Conservation (phyloP, 2,329 filamentous ascomycete species). For the Trichophyton mentagrophytes region DNA sequence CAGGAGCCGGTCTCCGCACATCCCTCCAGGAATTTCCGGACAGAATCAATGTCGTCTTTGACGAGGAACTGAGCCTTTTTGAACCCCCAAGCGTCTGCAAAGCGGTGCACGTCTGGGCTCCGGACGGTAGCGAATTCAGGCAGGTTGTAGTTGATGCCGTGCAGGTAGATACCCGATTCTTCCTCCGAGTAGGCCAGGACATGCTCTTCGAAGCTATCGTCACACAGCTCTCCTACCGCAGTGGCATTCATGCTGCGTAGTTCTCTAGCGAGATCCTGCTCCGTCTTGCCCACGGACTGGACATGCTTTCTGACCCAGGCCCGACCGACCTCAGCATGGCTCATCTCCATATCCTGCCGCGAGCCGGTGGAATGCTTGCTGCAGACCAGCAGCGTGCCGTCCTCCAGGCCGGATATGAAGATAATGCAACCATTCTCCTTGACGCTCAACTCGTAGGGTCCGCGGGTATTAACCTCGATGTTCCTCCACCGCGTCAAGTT, state of each 20-base stretch:
- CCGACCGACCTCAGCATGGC: constrained; percentile 77
- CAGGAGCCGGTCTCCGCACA: constrained; percentile 82
- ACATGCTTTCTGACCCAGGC: constrained; percentile 70
- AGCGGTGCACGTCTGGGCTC: constrained; percentile 68
- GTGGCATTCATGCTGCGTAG: constrained; percentile 76
- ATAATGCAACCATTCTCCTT: constrained; percentile 99
- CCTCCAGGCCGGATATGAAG: constrained; percentile 83
- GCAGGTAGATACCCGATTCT: constrained; percentile 79
- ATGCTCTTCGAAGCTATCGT: constrained; percentile 93
- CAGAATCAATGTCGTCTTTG: constrained; percentile 59
- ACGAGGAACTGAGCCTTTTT: constrained; percentile 70
- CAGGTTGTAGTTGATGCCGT: constrained; percentile 92
- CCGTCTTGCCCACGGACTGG: constrained; percentile 60
- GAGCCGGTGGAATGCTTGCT: constrained; percentile 94
- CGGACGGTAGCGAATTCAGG: constrained; percentile 83
- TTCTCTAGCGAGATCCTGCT: constrained; percentile 62
- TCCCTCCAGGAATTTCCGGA: constrained; percentile 68
- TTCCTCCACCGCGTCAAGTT: constrained; percentile 68
- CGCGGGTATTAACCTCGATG: constrained; percentile 61
- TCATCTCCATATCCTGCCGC: constrained; percentile 56
- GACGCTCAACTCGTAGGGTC: constrained; percentile 87
- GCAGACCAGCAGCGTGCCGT: constrained; percentile 84
- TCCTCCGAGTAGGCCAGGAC: constrained; percentile 78
- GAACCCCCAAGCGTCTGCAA: constrained; percentile 89
- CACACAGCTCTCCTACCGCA: constrained; percentile 88